A percentile compares a stretch with the other conserved stretches of the same genome.
Evolutionary conservation across 129 eudicot genomes (phyloP).

Genomic region (Tanacetum coccineum): DNA sequence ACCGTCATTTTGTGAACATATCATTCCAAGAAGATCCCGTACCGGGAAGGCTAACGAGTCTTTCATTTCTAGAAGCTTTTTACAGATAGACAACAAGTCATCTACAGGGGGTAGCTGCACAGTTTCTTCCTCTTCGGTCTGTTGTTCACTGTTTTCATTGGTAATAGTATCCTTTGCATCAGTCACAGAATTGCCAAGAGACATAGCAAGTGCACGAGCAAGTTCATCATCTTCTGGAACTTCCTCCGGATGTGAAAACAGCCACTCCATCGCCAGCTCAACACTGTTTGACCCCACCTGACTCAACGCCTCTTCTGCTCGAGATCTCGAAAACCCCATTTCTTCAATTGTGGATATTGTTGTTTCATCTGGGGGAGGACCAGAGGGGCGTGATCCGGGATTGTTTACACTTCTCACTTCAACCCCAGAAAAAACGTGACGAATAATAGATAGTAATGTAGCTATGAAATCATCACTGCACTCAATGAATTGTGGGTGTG

Average conservation of each 20-base stretch:
- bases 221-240: conserved; percentile 95
- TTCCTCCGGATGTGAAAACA: conserved; percentile 93
- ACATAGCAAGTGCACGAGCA: conserved; percentile 99
- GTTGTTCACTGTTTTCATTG: conserved; percentile 38
- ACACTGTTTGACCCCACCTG: conserved; percentile 95
- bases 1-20: conserved; percentile 91
- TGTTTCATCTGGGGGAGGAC: conserved; percentile 92
- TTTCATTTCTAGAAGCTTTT: conserved; percentile 72
- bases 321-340: conserved; percentile 92
- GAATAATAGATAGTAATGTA: conserved; percentile 59
- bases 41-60: conserved; percentile 86
- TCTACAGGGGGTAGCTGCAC: conserved; percentile 82
- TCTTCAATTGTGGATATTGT: conserved; percentile 86
- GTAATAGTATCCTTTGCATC: conserved; percentile 62
- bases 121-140: conserved; percentile 72
- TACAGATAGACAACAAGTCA: conserved; percentile 71
- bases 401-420: conserved; percentile 70
- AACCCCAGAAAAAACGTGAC: conserved; percentile 84
- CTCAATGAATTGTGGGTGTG: conserved; percentile 69
- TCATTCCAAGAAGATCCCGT: conserved; percentile 79
- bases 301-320: conserved; percentile 96
- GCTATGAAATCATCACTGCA: conserved; percentile 79
- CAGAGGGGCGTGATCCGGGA: conserved; percentile 55
- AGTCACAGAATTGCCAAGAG: conserved; percentile 81
- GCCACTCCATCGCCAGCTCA: conserved; percentile 99